Conservation (phyloP, 192 early-diverging fungal genomes). For the Linnemannia exigua region DNA sequence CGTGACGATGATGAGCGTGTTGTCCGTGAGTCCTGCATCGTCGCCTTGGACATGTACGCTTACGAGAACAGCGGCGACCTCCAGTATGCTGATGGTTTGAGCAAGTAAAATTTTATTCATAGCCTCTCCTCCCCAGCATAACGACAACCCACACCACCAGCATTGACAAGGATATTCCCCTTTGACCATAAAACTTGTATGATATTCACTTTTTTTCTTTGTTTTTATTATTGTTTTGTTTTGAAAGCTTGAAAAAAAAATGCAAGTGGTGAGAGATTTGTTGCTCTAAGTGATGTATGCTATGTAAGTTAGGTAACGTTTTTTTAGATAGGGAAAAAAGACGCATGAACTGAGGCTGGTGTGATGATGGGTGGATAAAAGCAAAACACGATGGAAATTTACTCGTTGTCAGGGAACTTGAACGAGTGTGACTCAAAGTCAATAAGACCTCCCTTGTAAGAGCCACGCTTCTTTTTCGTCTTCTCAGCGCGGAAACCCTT, state of each 20-base stretch:
- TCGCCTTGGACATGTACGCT: conserved; percentile 97
- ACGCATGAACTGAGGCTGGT: background rate
- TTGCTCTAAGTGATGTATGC: background rate
- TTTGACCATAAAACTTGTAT: conserved; percentile 10
- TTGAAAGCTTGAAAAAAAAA: background rate
- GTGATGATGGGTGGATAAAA: background rate
- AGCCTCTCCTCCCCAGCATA: background rate
- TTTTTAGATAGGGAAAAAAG: background rate
- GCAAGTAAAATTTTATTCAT: conserved; percentile 40
- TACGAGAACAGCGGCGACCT: conserved; percentile 89
- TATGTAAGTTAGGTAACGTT: background rate
- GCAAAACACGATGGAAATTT: background rate
- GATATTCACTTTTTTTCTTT: background rate
- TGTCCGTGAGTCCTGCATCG: conserved; percentile 91
- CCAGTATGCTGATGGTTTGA: conserved; percentile 83
- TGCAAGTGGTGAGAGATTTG: background rate
- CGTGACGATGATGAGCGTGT: conserved; percentile 82
- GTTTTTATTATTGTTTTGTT: background rate
- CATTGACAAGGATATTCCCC: background rate
- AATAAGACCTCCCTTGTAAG: conserved; percentile 94
- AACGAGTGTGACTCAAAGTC: conserved; percentile 88
- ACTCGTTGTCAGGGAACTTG: conserved; percentile 77
- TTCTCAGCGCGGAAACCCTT: conserved; percentile 96
- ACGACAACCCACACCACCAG: background rate
- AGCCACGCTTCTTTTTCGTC: conserved; percentile 97